Evolutionary conservation across 768 basidiomycete genomes (phyloP), one percentile per base, ranked within the genome.

Genomic region (Boletus patriciae): DNA sequence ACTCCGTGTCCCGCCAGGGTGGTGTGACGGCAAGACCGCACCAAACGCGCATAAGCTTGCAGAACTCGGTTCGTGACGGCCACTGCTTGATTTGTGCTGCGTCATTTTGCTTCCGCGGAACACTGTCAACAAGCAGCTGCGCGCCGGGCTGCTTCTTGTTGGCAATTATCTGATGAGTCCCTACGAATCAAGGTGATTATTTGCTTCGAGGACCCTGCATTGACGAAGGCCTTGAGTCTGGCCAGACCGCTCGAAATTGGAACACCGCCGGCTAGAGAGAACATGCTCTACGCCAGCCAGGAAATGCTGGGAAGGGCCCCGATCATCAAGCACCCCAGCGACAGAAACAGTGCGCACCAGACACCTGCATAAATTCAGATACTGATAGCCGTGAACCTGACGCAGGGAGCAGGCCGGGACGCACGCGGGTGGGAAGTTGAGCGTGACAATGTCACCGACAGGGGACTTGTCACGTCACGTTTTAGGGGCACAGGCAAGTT

Each of bases 401-500:
- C 45, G 8, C 43, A 19, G n/a, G 23, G 29, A 48, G 21, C 8
- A 42, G 48, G 25, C 25, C 25, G 25, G 2, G 23, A 59, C 55
- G 23, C 34, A 42, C 57, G 47, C 58, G 9, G 44, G 42, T 57
- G 59, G 61, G 59, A 61, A 59, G 6, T 37, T 12, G 12, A 8
- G 0, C 25, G 70, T 70, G 68, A 72, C 59, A 31, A 0, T n/a
- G 63, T 70, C 61, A 70, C 61, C 51, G 31, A 70, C 46, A 72
- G 68, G 68, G 68, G 65, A 34, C 0, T 3, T 58, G 68, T 68
- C 66, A 69, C 69, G 38, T 70, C 68, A 72, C 70, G 38, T 23
- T 49, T 23, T 19, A 55, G 40, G 18, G 19, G 23, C 52, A n/a
- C 53, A 72, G 69, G 70, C 68, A 70, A 72, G 66, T 72, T 55